phyloP scores from a whole-genome alignment of 768 basidiomycete species.

The Tylopilus vinaceipallidus region DNA sequence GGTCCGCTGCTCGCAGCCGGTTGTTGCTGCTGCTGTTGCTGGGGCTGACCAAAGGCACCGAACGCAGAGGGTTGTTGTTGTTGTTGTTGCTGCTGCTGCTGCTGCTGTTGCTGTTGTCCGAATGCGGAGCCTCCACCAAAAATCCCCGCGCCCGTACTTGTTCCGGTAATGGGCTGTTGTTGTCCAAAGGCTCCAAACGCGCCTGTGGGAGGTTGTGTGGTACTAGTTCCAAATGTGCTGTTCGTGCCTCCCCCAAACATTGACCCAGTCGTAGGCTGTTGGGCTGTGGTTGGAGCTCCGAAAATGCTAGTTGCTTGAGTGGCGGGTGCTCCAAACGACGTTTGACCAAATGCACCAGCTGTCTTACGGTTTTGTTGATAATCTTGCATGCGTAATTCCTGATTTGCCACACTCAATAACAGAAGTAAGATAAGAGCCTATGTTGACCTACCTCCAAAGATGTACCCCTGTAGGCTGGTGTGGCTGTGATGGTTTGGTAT shows the following conservation, averaged over 20 bases:
- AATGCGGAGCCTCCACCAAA: constrained; percentile 45
- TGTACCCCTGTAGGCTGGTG: constrained; percentile 72
- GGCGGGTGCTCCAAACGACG: constrained; percentile 29
- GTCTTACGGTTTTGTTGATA: constrained; percentile 74
- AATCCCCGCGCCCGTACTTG: constrained; percentile 35
- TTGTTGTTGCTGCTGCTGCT: no score
- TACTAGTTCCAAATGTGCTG: constrained; percentile 21
- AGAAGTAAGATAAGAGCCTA: constrained; percentile 3
- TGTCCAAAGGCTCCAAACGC: constrained; percentile 35
- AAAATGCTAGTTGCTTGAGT: constrained; percentile 28
- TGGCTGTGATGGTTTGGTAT: constrained; percentile 81
- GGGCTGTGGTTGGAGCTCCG: constrained; percentile 26
- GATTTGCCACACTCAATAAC: constrained; percentile 3
- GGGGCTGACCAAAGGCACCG: constrained; percentile 50
- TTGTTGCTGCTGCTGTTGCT: constrained; percentile 27
- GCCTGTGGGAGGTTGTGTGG: constrained; percentile 27
- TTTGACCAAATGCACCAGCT: constrained; percentile 58
- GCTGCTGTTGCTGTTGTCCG: constrained; percentile 33
- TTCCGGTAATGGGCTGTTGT: constrained; percentile 36
- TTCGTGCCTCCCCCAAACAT: constrained; percentile 29
- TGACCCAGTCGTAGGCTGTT: constrained; percentile 30
- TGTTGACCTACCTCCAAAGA: constrained; percentile 63
- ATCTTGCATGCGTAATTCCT: constrained; percentile 79
- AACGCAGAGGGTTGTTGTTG: constrained; percentile 41
- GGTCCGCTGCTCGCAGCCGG: constrained; percentile 35